Evolutionary conservation across 768 basidiomycete genomes (phyloP).

Genomic region (Mycena vitilis): DNA sequence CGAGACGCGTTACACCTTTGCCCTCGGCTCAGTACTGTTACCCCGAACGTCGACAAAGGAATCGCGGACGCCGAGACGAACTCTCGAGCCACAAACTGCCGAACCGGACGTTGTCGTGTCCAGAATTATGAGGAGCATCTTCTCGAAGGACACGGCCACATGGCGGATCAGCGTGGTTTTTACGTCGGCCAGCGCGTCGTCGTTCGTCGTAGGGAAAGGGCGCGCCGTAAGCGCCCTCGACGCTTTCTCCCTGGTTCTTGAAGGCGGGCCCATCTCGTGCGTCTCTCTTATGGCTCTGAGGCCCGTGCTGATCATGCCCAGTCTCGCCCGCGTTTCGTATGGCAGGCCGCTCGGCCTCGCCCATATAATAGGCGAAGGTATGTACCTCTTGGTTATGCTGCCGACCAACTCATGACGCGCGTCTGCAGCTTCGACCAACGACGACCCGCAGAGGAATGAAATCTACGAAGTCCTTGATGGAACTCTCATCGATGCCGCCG

Average conservation of each 20-base stretch:
- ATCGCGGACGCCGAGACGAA: constrained; percentile 63
- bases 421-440: constrained; percentile 70
- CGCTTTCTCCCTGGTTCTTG: constrained; percentile 30
- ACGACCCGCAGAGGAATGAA: constrained; percentile 60
- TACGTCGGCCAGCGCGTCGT: constrained; percentile 20
- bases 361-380: constrained; percentile 63
- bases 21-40: constrained; percentile 63
- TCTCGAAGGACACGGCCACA: constrained; percentile 18
- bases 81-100: constrained; percentile 43
- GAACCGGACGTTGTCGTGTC: constrained; percentile 24
- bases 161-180: constrained; percentile 16
- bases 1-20: constrained; percentile 46
- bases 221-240: no score
- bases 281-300: neutral
- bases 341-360: constrained; percentile 36
- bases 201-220: constrained; percentile 19
- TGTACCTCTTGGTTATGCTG: constrained; percentile 62
- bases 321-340: constrained; percentile 28
- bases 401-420: constrained; percentile 57
- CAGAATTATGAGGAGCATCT: constrained; percentile 29
- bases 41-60: constrained; percentile 73
- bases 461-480: constrained; percentile 49
- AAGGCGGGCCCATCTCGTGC: constrained; percentile 33
- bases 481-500: constrained; percentile 69
- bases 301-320: neutral